Evolutionary conservation across 2,329 filamentous ascomycete species (phyloP), one percentile per base, ranked within the genome.

Genomic region (Teratosphaeria zuluensis): DNA sequence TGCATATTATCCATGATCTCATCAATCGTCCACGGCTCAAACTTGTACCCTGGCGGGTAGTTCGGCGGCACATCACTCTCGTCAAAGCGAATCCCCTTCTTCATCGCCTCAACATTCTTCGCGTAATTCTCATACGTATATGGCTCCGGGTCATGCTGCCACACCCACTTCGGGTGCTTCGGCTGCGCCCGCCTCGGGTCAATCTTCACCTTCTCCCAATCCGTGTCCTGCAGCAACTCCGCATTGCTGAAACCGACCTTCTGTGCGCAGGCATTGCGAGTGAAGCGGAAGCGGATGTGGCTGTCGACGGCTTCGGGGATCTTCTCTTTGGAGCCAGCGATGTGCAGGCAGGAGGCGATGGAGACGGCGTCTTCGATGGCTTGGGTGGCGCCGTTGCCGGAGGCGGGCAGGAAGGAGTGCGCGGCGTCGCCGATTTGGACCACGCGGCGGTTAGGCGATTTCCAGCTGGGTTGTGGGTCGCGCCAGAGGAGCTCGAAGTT

Each of bases 351-450:
- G 3, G 76, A 66, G 0, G 77, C 77, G 56, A 81, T 65, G 21
- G 77, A 76, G 4, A 74, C 76, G 1, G 73, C 78, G 64, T 81
- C 81, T 68, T 83, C 81, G 5, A 80, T 77, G 0, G 80, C 80
- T 64, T 82, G 79, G 46, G 78, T 79, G 0, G 80, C 79, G 1
- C 80, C 80, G 61, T 82, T 80, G 0, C 78, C 78, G 56, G 77
- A 80, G 0, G 79, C 81, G 0, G 80, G 80, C 7, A 82, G 65
- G 64, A 81, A 80, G 0, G 79, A 74, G 64, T 82, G 80, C 54
- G 80, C 81, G 53, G 77, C 78, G 61, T 83, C 81, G 6, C 81
- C 80, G 1, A 82, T 69, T 35, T 82, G 71, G 3, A 76, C 76
- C 54, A 83, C 79, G 48, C 61, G 59, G 24, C 24, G 16, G 51